Evolutionary conservation across 768 basidiomycete species (phyloP).

Genomic region (Mycena amicta): DNA sequence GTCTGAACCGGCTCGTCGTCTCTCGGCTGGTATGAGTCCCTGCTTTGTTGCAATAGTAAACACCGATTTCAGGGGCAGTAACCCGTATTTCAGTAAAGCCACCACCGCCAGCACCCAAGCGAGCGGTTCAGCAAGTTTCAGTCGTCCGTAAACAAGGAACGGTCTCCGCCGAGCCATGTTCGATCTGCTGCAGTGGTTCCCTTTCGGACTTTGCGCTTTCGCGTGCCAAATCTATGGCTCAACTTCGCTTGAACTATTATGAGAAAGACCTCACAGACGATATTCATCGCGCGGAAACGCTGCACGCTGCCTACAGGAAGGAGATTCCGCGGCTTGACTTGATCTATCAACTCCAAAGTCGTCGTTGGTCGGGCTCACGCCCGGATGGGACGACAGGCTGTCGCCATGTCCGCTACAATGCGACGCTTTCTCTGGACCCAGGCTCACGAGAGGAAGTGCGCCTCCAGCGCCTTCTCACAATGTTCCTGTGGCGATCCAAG

Average conservation of each 20-base stretch:
- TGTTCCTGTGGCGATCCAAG: neutral
- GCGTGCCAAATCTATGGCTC: neutral
- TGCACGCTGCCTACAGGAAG: neutral
- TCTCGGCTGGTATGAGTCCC: neutral
- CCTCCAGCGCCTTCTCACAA: slow-evolving; percentile 1
- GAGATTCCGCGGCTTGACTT: slow-evolving; percentile 13
- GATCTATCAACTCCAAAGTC: no score
- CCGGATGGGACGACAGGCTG: neutral
- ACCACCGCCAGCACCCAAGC: no score
- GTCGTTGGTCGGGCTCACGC: no score
- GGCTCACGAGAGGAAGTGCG: slow-evolving; percentile 16
- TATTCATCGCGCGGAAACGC: slow-evolving; percentile 1
- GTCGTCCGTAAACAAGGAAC: neutral
- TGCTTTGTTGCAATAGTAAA: neutral
- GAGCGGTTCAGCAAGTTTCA: no score
- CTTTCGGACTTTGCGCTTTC: neutral
- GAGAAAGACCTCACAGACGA: neutral
- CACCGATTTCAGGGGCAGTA: no score
- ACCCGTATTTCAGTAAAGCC: no score
- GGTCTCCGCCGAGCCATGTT: neutral
- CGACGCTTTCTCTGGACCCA: neutral
- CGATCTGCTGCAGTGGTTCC: neutral
- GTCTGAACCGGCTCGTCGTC: neutral
- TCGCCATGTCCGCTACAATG: slow-evolving; percentile 10
- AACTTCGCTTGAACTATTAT: neutral